Percentiles rank a stretch among this genome's conserved stretches.
phyloP scores from a whole-genome alignment of 1,284 basidiomycete genomes.

The Ceratobasidium theobromae region DNA sequence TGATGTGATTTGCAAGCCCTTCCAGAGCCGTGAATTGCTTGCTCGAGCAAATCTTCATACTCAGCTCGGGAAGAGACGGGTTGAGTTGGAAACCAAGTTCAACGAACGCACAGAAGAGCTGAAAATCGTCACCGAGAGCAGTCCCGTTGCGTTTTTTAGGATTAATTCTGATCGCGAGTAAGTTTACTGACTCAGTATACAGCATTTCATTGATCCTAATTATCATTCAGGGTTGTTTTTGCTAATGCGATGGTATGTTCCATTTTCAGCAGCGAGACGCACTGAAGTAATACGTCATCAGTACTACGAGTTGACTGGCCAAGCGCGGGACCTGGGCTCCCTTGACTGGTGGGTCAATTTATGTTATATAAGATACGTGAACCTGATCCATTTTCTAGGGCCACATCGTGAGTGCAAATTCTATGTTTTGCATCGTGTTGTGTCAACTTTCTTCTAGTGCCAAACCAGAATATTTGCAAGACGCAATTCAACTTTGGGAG shows the following conservation, averaged over 20 bases:
- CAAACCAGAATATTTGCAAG: conserved; percentile 32
- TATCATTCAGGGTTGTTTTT: conserved; percentile 30
- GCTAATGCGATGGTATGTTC: conserved; percentile 16
- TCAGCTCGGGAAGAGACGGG: conserved; percentile 40
- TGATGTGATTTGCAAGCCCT: conserved; percentile 43
- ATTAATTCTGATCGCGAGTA: conserved; percentile 35
- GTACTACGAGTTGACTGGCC: conserved; percentile 39
- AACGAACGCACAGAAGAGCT: conserved; percentile 43
- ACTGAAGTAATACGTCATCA: conserved; percentile 20
- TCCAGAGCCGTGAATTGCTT: conserved; percentile 45
- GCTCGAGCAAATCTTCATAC: conserved; percentile 44
- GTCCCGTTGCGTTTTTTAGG: conserved; percentile 34
- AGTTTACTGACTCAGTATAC: conserved; percentile 1
- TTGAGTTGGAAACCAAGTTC: conserved; percentile 43
- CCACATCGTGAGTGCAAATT: conserved; percentile 2
- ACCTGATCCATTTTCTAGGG: conserved; percentile 2
- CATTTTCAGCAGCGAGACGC: background rate
- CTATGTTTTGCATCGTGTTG: background rate
- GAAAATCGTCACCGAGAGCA: conserved; percentile 42
- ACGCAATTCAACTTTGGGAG: conserved; percentile 34
- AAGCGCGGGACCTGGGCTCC: conserved; percentile 10
- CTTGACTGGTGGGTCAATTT: conserved; percentile 35
- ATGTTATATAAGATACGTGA: background rate
- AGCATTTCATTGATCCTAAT: conserved; percentile 17
- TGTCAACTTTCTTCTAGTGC: conserved; percentile 27